Evolutionary conservation across 306 rosid species (phyloP), one percentile per base, ranked within the genome.

Genomic region (Prunus kanzakura): DNA sequence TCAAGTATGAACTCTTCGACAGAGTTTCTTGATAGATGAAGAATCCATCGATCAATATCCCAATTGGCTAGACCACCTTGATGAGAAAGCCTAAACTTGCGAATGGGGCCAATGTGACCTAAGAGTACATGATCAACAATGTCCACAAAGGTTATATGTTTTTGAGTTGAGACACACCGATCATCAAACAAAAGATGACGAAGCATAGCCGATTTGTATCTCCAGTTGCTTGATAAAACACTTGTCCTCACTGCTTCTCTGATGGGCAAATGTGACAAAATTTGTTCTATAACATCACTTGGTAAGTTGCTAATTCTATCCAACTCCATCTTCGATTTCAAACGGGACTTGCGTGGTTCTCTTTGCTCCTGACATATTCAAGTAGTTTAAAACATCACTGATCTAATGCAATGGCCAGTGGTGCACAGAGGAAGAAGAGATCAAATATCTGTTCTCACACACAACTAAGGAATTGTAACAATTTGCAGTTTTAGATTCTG

Each of bases 161-260:
- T 80, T 74, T 58, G 76, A 8, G 80, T 66, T 7, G 84, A 18
- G 64, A 72, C 6, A 22, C 82, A 79, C 41, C 1, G 8, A 1
- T 35, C 8, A 73, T 86, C 90, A n/a, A 89, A 86, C 81, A 78
- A 85, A 46, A 89, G 86, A 80, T 62, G 49, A 3, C 90, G 87
- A 27, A 87, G 67, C 2, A 76, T 76, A 3, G 92, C 83, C 89
- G 90, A 81, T 75, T 73, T 84, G 80, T 78, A 81, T 70, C 85
- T 88, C 95, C 95, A 90, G 54, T 75, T 84, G 63, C 90, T 86
- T 2, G 90, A 88, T 35, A 90, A 79, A 74, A 86, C 67, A 71
- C 95, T 88, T 30, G 92, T 90, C 67, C 77, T 82, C 55, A 86
- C 88, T 2, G 90, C 92, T 19, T 88, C 92, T 75, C 67, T 82